Evolutionary conservation across 495 filamentous ascomycete genomes (phyloP), one percentile per base, ranked within the genome.

Genomic region (Xylaria telfairii): DNA sequence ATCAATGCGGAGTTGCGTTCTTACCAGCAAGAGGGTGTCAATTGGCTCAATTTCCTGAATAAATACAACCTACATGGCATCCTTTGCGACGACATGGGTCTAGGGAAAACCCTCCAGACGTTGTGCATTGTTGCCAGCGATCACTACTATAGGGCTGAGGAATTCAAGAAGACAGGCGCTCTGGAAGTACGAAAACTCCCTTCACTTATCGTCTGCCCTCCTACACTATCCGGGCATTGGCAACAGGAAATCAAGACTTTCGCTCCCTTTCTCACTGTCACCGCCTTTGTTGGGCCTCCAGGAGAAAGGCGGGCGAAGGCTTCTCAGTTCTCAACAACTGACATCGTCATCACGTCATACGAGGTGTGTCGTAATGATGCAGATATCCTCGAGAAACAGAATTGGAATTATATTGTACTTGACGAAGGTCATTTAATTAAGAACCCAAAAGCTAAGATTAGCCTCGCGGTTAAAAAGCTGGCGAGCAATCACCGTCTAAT

Each of bases 391-490:
- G 87, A 86, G 56, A 89, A 92, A 46, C 88, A 95, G 72, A 94
- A 84, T 78, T 98, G 95, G 93, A 99, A 99, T 77, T 99, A 99
- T 77, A 92, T 94, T 53, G 95, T 99, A 10, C 90, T 99, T 32
- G 96, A 99, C 73, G 96, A 99, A 79, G 96, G 96, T 15, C 96
- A 99, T 82, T 85, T 99, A 56, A 99, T 99, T 84, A 99, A 99
- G 85, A 99, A 99, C 77, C 92, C 96, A 1, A 94, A 93, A 76
- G 92, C 96, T 0, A 98, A 98, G 83, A 92, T 95, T 62, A 96
- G 92, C 6, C 80, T 92, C 39, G 94, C 95, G 1, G 96, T 98
- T 71, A 99, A 99, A 84, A 87, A 88, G 49, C 83, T 99, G 44
- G 75, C 86, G 30, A 96, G 93, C 78, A 97, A 98, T 71, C 96